A percentile compares a stretch with the other conserved stretches of the same genome.
Evolutionary conservation across 805 yeast species (phyloP).

Genomic region (Candida insectorum): DNA sequence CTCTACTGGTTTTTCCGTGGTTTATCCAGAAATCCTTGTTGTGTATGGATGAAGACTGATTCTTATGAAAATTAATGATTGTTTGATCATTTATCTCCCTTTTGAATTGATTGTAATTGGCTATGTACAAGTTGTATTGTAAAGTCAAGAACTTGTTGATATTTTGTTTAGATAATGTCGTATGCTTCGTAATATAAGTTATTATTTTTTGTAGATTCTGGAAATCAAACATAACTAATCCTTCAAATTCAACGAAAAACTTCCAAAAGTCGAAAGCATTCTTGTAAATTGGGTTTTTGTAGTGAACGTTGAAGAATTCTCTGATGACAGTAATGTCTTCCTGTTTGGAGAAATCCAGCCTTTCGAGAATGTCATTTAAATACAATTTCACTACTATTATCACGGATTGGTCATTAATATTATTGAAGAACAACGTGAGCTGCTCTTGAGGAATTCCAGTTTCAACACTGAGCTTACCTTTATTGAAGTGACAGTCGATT

Average conservation of each 20-base stretch:
- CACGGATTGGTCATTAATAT: constrained; percentile 41
- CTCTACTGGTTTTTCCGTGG: neutral
- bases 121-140: constrained; percentile 16
- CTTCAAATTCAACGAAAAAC: constrained; percentile 53
- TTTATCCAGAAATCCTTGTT: constrained; percentile 23
- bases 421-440: constrained; percentile 4
- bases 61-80: constrained; percentile 15
- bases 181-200: constrained; percentile 39
- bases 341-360: constrained; percentile 17
- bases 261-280: constrained; percentile 54
- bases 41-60: constrained; percentile 24
- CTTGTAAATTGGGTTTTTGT: constrained; percentile 27
- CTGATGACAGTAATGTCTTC: constrained; percentile 9
- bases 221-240: constrained; percentile 36
- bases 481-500: constrained; percentile 3
- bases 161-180: constrained; percentile 45
- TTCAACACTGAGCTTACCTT: constrained; percentile 1
- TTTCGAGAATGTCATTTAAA: constrained; percentile 20
- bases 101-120: constrained; percentile 12
- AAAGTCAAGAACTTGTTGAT: constrained; percentile 35
- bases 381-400: constrained; percentile 33
- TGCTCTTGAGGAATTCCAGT: neutral
- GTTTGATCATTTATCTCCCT: constrained; percentile 11
- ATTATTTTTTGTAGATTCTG: constrained; percentile 44
- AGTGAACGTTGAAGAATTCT: constrained; percentile 26